Evolutionary conservation across 495 filamentous ascomycete species (phyloP), one percentile per base, ranked within the genome.

Genomic region (Patellaria atrata): DNA sequence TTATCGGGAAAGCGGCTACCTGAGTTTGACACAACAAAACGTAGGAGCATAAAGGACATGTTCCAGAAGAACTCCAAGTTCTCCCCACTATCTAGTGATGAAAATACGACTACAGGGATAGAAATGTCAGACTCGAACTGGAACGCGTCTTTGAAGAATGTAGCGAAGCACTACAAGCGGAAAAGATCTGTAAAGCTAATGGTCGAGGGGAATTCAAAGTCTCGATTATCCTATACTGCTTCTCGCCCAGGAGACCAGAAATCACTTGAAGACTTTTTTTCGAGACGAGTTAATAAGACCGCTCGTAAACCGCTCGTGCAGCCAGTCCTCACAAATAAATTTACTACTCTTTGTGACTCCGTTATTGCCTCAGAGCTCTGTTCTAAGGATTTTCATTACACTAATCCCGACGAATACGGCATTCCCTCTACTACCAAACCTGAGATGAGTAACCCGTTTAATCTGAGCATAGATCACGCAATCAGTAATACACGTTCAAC

Each of bases 41-140:
- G 86, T 3, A 68, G 73, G 41, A 94, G 61, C 48, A 94, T 96
- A 48, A 84, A 79, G 38, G 85, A 93, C 41, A 94, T 96, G 86
- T 94, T 96, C 44, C 52, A 60, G 14, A 67, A 61, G 22, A 83
- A 72, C 50, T 68, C 65, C 32, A 17, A 43, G n/a, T 28, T 16
- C 4, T 20, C 13, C 13, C 20, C n/a, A 22, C 26, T 22, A 15
- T 26, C 38, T 26, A 41, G 10, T 9, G 22, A 12, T 27, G 39
- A 40, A 9, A 30, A 21, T 8, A 17, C 12, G 18, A 15, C n/a
- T n/a, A n/a, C n/a, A n/a, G n/a, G n/a, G n/a, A n/a, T n/a, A n/a
- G n/a, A n/a, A n/a, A n/a, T n/a, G n/a, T n/a, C n/a, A n/a, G n/a
- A n/a, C n/a, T n/a, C 23, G 8, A 26, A 26, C n/a, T 8, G 23